phyloP scores from a whole-genome alignment of 495 filamentous ascomycete genomes.

The Hypoxylon trugodes region DNA sequence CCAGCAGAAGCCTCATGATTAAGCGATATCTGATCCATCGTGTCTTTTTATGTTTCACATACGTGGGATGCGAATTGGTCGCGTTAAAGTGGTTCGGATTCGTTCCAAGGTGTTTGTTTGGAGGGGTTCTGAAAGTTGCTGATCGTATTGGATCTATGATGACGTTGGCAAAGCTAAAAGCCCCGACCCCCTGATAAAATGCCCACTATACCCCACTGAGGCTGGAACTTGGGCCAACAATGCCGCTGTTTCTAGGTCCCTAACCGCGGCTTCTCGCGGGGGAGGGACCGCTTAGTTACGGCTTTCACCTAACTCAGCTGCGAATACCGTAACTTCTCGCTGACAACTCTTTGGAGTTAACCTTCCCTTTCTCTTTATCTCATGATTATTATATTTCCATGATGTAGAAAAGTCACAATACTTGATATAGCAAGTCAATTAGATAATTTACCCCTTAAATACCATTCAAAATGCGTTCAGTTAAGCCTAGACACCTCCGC shows the following conservation, averaged over 20 bases:
- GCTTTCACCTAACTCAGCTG: constrained; percentile 15
- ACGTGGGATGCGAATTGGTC: neutral
- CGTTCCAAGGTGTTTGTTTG: neutral
- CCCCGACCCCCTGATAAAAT: neutral
- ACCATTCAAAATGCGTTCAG: constrained; percentile 40
- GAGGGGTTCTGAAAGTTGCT: constrained; percentile 3
- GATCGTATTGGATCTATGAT: constrained; percentile 25
- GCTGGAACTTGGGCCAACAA: constrained; percentile 27
- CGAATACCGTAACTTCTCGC: constrained; percentile 5
- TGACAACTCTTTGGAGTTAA: neutral
- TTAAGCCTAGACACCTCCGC: constrained; percentile 40
- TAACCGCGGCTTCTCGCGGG: constrained; percentile 35
- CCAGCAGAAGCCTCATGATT: constrained; percentile 79
- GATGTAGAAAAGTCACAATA: neutral
- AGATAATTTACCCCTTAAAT: neutral
- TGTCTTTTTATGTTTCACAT: neutral
- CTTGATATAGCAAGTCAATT: neutral
- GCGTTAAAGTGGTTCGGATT: constrained; percentile 18
- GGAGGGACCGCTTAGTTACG: constrained; percentile 32
- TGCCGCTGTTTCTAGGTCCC: neutral
- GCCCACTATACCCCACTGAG: constrained; percentile 7
- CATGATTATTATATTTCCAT: neutral
- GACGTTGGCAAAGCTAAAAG: constrained; percentile 10
- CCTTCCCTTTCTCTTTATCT: constrained; percentile 1
- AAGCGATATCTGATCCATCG: constrained; percentile 65